A percentile compares a stretch with the other conserved stretches of the same genome.
Conservation (phyloP, 169 alveolate species). For the Eimeria tenella region DNA sequence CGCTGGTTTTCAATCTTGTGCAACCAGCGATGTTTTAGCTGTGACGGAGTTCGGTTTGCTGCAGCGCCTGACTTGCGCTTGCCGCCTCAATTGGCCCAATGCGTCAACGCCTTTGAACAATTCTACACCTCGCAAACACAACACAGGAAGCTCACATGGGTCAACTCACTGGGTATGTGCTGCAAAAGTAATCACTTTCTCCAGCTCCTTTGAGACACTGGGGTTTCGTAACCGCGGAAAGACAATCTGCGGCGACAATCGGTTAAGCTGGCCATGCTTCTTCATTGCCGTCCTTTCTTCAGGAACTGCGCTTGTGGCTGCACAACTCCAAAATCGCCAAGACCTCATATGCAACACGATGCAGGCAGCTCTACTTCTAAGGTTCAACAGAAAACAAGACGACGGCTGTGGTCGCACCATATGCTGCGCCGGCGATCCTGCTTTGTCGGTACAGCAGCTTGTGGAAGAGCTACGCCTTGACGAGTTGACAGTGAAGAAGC, state of each 20-base stretch:
- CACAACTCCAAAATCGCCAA: conserved; percentile 75
- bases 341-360: conserved; percentile 85
- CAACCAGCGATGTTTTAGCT: not conserved
- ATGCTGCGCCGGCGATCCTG: conserved; percentile 42
- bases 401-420: conserved; percentile 38
- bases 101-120: conserved; percentile 83
- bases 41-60: not conserved
- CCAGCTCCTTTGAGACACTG: no score
- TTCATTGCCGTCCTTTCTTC: not conserved
- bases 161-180: conserved; percentile 87
- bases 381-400: conserved; percentile 82
- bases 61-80: conserved; percentile 76
- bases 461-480: conserved; percentile 66
- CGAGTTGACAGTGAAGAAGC: conserved; percentile 77
- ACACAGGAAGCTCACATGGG: conserved; percentile 91
- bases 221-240: no score
- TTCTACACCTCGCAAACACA: conserved; percentile 85
- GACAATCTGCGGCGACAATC: no score
- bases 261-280: no score
- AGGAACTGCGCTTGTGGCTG: conserved; percentile 80
- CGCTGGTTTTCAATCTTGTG: not conserved
- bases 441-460: conserved; percentile 58
- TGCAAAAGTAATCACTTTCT: no score
- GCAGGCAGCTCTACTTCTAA: conserved; percentile 87
- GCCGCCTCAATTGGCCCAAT: conserved; percentile 81